Conservation (phyloP, 768 basidiomycete genomes). For the Serendipita sp. region DNA sequence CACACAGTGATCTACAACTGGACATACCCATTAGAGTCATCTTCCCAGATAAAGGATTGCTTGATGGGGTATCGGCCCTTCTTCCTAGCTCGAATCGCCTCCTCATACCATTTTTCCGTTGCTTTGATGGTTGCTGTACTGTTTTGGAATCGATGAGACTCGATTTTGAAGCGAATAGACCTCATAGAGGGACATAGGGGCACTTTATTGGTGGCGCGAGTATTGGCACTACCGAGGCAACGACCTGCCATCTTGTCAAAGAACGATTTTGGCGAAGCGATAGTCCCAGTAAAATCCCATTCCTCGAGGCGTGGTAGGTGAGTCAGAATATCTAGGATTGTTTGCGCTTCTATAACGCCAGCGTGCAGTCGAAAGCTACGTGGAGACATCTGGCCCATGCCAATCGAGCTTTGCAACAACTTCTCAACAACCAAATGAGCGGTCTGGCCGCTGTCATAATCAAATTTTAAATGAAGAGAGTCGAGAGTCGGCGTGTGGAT, state of each 20-base stretch:
- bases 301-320: neutral
- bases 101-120: neutral
- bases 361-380: too few relatives aligned
- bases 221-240: neutral
- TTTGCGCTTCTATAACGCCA: neutral
- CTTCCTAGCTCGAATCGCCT: neutral
- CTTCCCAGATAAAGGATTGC: neutral
- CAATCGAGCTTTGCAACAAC: neutral
- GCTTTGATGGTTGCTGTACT: neutral
- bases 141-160: neutral
- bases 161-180: neutral
- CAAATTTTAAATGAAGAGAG: neutral
- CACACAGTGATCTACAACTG: too few relatives aligned
- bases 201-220: neutral
- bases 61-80: neutral
- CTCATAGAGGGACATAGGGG: neutral
- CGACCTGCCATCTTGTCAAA: neutral
- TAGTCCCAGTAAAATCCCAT: neutral
- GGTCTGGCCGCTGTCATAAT: neutral
- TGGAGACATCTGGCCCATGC: too few relatives aligned
- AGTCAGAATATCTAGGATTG: neutral
- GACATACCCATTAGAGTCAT: too few relatives aligned
- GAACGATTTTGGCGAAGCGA: neutral
- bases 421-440: neutral
- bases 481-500: neutral